Evolutionary conservation across 805 yeast genomes (phyloP).

Genomic region (Starmerella davenportii): DNA sequence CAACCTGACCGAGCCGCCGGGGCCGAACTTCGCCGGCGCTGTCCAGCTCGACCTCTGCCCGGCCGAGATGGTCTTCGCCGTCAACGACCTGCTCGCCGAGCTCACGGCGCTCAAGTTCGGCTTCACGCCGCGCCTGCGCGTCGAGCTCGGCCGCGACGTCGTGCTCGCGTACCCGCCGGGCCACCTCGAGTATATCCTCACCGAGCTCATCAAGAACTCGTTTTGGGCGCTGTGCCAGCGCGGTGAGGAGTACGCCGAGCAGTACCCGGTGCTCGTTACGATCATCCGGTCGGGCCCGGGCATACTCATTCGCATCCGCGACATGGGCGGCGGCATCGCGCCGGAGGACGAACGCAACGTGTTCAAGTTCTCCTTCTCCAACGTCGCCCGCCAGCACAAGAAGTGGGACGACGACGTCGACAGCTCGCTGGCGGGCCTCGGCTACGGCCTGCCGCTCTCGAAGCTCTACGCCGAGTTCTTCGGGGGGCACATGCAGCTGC

Average conservation of each 20-base stretch:
- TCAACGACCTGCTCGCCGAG: slow-evolving; percentile 63
- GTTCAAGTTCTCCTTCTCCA: slow-evolving; percentile 74
- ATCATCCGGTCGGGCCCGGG: slow-evolving; percentile 30
- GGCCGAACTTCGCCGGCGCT: slow-evolving; percentile 39
- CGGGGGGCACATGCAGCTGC: slow-evolving; percentile 51
- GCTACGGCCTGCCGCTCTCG: slow-evolving; percentile 82
- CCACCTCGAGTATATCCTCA: slow-evolving; percentile 72
- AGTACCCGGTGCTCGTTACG: slow-evolving; percentile 31
- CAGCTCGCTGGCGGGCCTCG: slow-evolving; percentile 75
- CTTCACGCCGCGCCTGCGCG: slow-evolving; percentile 40
- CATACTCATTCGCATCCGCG: slow-evolving; percentile 64
- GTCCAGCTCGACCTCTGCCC: slow-evolving; percentile 52
- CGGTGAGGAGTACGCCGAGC: slow-evolving; percentile 32
- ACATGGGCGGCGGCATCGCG: slow-evolving; percentile 76
- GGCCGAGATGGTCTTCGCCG: slow-evolving; percentile 40
- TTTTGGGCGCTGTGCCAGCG: slow-evolving; percentile 58
- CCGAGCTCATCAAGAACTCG: slow-evolving; percentile 74
- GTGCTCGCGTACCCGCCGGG: slow-evolving; percentile 69
- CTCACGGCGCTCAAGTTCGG: slow-evolving; percentile 73
- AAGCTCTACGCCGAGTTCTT: slow-evolving; percentile 56
- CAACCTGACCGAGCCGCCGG: slow-evolving; percentile 33
- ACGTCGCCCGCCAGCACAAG: slow-evolving; percentile 48
- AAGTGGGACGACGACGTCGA: slow-evolving; percentile 36
- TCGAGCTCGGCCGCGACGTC: slow-evolving; percentile 41
- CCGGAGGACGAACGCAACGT: slow-evolving; percentile 46